Conservation (phyloP, 1,284 basidiomycete species). For the Peniophora sp. region DNA sequence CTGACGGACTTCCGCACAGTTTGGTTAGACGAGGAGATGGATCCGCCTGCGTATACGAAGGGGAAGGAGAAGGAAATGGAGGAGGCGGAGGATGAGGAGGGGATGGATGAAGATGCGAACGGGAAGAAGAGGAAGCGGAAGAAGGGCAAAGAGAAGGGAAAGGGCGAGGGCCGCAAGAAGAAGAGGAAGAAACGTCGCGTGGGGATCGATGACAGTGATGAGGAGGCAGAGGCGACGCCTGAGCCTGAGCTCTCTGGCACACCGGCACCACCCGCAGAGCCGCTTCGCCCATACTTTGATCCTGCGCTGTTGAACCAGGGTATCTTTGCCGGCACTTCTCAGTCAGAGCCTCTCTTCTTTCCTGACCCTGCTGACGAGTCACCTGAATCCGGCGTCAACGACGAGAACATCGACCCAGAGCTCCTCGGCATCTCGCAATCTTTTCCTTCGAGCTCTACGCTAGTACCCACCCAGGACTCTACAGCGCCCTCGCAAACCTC, state of each 20-base stretch:
- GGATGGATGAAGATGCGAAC: conserved; percentile 22
- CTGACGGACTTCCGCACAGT: conserved; percentile 89
- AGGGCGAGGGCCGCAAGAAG: conserved; percentile 24
- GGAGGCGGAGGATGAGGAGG: conserved; percentile 34
- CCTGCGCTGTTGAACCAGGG: conserved; percentile 37
- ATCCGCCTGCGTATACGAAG: conserved; percentile 83
- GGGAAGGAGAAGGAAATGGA: conserved; percentile 66
- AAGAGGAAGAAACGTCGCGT: conserved; percentile 24
- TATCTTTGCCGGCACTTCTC: conserved; percentile 31
- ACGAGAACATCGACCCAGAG: conserved; percentile 48
- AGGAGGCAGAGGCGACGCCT: conserved; percentile 21
- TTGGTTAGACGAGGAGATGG: conserved; percentile 87
- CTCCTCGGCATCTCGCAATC: conserved; percentile 28
- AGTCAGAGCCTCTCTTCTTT: conserved; percentile 32
- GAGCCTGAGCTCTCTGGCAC: background rate
- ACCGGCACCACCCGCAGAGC: conserved; percentile 10
- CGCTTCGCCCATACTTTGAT: conserved; percentile 27
- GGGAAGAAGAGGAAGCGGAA: conserved; percentile 17
- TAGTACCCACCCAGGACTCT: conserved; percentile 6
- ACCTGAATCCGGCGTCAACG: conserved; percentile 10
- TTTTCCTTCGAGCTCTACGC: conserved; percentile 15
- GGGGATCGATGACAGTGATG: conserved; percentile 27
- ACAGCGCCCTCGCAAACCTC: conserved; percentile 12
- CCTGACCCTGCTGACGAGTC: conserved; percentile 14
- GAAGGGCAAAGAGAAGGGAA: conserved; percentile 27